A percentile compares a stretch with the other conserved stretches of the same genome.
Conservation (phyloP, 495 filamentous ascomycete species). For the Thermochaetoides thermophila region DNA sequence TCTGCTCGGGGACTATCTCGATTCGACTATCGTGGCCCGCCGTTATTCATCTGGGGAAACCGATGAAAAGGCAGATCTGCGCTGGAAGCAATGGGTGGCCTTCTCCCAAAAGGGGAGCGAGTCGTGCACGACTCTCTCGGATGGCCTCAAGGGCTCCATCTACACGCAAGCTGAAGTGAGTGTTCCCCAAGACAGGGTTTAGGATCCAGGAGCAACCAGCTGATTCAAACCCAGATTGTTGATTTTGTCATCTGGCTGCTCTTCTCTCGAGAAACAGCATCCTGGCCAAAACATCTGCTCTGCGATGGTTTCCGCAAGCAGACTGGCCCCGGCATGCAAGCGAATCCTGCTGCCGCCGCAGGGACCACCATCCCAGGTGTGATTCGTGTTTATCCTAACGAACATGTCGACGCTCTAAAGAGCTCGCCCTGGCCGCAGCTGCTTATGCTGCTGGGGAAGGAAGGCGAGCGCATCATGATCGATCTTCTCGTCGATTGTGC, state of each 20-base stretch:
- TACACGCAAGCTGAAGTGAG: conserved; percentile 49
- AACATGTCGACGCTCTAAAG: conserved; percentile 55
- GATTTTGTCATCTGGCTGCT: conserved; percentile 69
- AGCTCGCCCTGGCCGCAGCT: conserved; percentile 55
- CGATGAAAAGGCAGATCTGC: conserved; percentile 21
- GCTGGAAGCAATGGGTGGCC: conserved; percentile 40
- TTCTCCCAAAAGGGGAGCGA: conserved; percentile 51
- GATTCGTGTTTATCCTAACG: conserved; percentile 48
- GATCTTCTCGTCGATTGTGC: conserved; percentile 64
- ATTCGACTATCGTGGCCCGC: conserved; percentile 51
- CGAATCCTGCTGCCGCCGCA: neutral
- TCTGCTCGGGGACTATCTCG: conserved; percentile 42
- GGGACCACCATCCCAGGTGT: conserved; percentile 28
- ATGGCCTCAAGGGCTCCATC: conserved; percentile 24
- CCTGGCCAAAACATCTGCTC: conserved; percentile 56
- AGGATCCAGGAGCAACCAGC: neutral
- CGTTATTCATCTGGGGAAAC: conserved; percentile 1
- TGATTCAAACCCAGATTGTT: conserved; percentile 44
- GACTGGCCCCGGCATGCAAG: conserved; percentile 13
- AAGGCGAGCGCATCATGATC: conserved; percentile 72
- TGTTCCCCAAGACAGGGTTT: too few relatives aligned
- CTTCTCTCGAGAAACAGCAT: conserved; percentile 42
- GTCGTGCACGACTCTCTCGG: conserved; percentile 34
- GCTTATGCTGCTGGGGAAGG: conserved; percentile 53
- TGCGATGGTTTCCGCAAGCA: conserved; percentile 55